Base-by-base conservation (phyloP, 441 rosid species). In the Brassica balearica region DNA sequence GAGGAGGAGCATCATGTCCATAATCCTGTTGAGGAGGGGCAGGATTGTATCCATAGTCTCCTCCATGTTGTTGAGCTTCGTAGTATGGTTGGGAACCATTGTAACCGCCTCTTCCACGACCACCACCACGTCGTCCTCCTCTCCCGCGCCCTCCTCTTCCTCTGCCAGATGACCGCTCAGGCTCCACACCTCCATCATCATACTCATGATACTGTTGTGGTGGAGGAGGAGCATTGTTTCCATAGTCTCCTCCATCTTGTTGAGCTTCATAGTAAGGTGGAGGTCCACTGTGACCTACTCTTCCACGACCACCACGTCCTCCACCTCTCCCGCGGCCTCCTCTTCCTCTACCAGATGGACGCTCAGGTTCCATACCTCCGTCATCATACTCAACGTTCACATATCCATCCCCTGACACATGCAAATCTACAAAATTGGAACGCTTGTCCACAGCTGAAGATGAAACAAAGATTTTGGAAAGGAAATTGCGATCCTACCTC, bases 41-140 rank as follows among this genome's bases (percentile, higher is more conserved):
- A 43, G 20, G 90, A 84, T 84, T 83, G n/a, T 43, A 43, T 67
- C 85, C 90, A 67, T 91, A 88, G 77, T 92, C 98, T 53, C 91
- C 91, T 20, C 91, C 92, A 77, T 92, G 95, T 74, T 92, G 94
- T 69, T 82, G 94, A 70, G 71, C 73, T 77, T 91, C 92, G 80
- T 65, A 74, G 74, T 68, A 25, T 8, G 48, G 85, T 70, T 80
- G 89, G 2, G 77, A 77, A 66, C 63, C 73, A 43, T 66, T 80
- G 91, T 81, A 90, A 59, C 94, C 93, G 76, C 94, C 97, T 72
- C 97, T 86, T 66, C 94, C 94, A 34, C 92, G 92, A 76, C 98
- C 91, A 63, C 95, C 11, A 55, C 60, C 23, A 17, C 23, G 25
- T 19, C 25, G 5, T 58, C 62, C 62, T 19, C 62, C 62, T 58